Evolutionary conservation across 805 yeast genomes (phyloP).

Genomic region (Vanderwaltozyma verrucispora): DNA sequence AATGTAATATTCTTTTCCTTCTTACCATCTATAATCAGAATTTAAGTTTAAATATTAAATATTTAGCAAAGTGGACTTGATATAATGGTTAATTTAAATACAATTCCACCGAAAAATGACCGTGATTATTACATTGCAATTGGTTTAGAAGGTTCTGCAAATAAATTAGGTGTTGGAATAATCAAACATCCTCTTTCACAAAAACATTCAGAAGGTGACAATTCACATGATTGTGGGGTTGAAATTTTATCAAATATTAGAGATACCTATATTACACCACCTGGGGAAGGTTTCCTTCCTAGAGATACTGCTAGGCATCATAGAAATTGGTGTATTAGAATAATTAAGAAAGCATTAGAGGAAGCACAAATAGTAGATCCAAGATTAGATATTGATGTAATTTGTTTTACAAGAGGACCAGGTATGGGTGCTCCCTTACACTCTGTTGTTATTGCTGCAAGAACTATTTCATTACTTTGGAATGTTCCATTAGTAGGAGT

Average conservation of each 20-base stretch:
- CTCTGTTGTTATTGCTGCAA: slow-evolving; percentile 84
- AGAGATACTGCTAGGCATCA: slow-evolving; percentile 96
- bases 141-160: slow-evolving; percentile 96
- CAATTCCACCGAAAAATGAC: slow-evolving; percentile 21
- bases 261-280: slow-evolving; percentile 92
- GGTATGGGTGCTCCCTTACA: slow-evolving; percentile 99
- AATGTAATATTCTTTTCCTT: too few relatives aligned
- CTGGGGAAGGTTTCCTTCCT: slow-evolving; percentile 97
- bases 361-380: slow-evolving; percentile 44
- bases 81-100: slow-evolving; percentile 26
- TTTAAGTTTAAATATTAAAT: too few relatives aligned
- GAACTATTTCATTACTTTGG: slow-evolving; percentile 77
- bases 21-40: neutral
- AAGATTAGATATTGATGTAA: slow-evolving; percentile 52
- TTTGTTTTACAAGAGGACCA: slow-evolving; percentile 96
- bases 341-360: slow-evolving; percentile 53
- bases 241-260: slow-evolving; percentile 79
- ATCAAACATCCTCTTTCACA: slow-evolving; percentile 49
- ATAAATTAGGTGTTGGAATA: slow-evolving; percentile 90
- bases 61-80: too few relatives aligned
- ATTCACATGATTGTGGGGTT: slow-evolving; percentile 51
- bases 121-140: slow-evolving; percentile 52
- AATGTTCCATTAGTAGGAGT: slow-evolving; percentile 82
- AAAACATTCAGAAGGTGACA: slow-evolving; percentile 35
- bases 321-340: slow-evolving; percentile 82